A percentile compares a stretch with the other conserved stretches of the same genome.
These are phyloP conservation scores for Fraxinus americana DNA, from an alignment of 257 asterid genomes.

Conservation along the genomic window DNA sequence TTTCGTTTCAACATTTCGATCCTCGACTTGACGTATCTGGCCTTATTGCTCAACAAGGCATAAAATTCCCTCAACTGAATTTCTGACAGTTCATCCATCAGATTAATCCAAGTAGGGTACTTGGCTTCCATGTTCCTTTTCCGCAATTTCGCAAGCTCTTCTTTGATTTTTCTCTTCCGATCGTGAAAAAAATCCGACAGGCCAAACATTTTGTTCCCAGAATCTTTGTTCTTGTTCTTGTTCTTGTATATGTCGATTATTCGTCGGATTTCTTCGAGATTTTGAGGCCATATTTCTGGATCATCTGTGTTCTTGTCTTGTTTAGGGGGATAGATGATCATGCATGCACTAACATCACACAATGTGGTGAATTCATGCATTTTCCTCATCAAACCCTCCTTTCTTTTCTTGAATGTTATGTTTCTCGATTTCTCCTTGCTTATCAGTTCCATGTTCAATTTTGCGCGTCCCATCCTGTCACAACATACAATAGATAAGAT, in stretches of 20 bases:
- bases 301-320: constrained; percentile 29
- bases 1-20: constrained; percentile 34
- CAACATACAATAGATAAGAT: neutral
- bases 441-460: constrained; percentile 65
- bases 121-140: constrained; percentile 47
- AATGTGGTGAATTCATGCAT: constrained; percentile 68
- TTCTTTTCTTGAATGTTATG: constrained; percentile 67
- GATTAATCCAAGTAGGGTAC: constrained; percentile 39
- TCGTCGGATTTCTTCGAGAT: constrained; percentile 34
- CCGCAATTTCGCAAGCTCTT: constrained; percentile 44
- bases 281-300: constrained; percentile 60
- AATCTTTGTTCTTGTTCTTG: constrained; percentile 40
- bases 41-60: constrained; percentile 23
- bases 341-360: constrained; percentile 63
- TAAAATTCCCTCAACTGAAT: constrained; percentile 41
- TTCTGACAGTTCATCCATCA: constrained; percentile 28
- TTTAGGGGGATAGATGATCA: constrained; percentile 61
- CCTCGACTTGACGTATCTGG: constrained; percentile 24
- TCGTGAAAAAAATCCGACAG: constrained; percentile 49
- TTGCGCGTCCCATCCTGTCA: constrained; percentile 61
- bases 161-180: constrained; percentile 48
- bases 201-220: constrained; percentile 41
- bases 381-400: constrained; percentile 58
- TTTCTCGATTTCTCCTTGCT: constrained; percentile 52
- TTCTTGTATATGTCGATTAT: constrained; percentile 47